Conservation (phyloP, 2,329 filamentous ascomycete species). For the Pleoardoris graminearum region DNA sequence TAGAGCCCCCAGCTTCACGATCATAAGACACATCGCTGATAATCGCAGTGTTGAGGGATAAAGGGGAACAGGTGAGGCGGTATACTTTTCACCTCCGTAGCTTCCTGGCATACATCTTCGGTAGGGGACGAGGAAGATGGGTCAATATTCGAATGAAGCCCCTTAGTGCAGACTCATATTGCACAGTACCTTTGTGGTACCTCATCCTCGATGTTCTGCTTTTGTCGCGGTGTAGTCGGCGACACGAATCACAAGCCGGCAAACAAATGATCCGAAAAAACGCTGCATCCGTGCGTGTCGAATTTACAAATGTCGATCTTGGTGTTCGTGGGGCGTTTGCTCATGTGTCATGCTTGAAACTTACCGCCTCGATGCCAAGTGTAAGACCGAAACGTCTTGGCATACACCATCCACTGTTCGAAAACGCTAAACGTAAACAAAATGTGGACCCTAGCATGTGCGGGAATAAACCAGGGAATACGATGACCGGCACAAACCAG, state of each 20-base stretch:
- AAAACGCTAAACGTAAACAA: not conserved
- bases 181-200: too few species aligned
- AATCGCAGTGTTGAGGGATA: not conserved
- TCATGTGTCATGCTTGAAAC: slow-evolving; percentile 1
- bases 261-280: not conserved
- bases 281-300: not conserved
- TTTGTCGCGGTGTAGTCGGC: too few species aligned
- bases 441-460: not conserved
- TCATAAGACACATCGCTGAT: not conserved
- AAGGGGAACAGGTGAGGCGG: not conserved
- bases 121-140: too few species aligned
- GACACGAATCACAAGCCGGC: not conserved
- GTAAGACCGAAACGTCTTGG: not conserved
- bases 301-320: not conserved
- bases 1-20: not conserved
- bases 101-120: not conserved
- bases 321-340: not conserved
- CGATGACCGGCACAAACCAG: too few species aligned
- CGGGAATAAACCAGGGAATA: too few species aligned
- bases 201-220: too few species aligned
- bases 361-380: not conserved
- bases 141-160: too few species aligned
- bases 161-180: too few species aligned
- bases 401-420: not conserved
- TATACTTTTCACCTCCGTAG: not conserved